Percentiles rank a stretch among this genome's conserved stretches.
Conservation (phyloP, 2,329 filamentous ascomycete species). For the Stachybotrys chartarum region DNA sequence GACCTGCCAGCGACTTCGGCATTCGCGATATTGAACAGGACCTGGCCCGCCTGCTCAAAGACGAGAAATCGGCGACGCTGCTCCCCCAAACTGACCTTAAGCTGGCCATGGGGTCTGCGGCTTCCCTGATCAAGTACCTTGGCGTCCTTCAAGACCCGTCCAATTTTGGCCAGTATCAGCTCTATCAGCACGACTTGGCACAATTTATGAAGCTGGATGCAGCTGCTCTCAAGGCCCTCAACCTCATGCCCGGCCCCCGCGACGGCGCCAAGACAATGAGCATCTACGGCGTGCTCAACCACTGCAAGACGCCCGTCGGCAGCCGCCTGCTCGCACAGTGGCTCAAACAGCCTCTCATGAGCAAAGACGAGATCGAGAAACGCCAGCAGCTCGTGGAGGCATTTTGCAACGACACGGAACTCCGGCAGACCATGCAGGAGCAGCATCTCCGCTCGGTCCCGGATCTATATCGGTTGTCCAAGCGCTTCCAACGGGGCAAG, state of each 20-base stretch:
- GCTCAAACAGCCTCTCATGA: conserved; percentile 97
- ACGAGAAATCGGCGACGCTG: conserved; percentile 69
- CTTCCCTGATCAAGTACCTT: conserved; percentile 90
- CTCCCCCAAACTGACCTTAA: conserved; percentile 90
- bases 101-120: conserved; percentile 90
- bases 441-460: conserved; percentile 89
- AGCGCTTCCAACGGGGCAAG: conserved; percentile 86
- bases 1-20: conserved; percentile 69
- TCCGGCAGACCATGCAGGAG: conserved; percentile 94
- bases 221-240: conserved; percentile 85
- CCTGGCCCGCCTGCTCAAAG: conserved; percentile 76
- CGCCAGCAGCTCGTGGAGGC: conserved; percentile 92
- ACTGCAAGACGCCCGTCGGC: conserved; percentile 94
- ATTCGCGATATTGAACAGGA: conserved; percentile 95
- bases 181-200: conserved; percentile 93
- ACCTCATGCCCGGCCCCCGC: conserved; percentile 91
- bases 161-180: conserved; percentile 94
- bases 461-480: conserved; percentile 86
- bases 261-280: conserved; percentile 99
- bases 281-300: conserved; percentile 85
- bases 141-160: conserved; percentile 82
- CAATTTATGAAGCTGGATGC: conserved; percentile 99
- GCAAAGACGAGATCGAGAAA: conserved; percentile 77
- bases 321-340: conserved; percentile 88
- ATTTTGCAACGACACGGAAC: conserved; percentile 85